These are phyloP conservation scores for Aspergillus sp. DNA, from an alignment of 2,329 filamentous ascomycete genomes.

Conservation along the genomic window DNA sequence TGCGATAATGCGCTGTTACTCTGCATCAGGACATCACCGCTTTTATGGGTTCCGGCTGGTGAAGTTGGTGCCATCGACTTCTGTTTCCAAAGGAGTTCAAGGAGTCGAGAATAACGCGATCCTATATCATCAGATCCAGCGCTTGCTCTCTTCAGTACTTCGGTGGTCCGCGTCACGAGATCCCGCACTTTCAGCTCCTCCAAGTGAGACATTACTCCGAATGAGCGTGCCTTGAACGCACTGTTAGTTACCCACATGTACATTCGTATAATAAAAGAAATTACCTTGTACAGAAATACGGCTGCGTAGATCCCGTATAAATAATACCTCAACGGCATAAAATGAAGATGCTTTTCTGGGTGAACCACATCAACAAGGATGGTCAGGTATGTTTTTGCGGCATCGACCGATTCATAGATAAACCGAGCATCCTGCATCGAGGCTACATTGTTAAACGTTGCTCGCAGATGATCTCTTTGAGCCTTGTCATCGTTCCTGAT, in stretches of 20 bases:
- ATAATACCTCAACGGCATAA: conserved; percentile 66
- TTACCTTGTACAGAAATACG: conserved; percentile 65
- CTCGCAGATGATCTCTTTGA: conserved; percentile 43
- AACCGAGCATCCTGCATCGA: conserved; percentile 65
- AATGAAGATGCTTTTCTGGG: conserved; percentile 60
- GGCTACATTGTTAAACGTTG: conserved; percentile 56
- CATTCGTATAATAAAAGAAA: background rate
- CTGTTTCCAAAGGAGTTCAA: conserved; percentile 62
- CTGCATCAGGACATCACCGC: conserved; percentile 35
- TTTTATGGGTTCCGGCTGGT: conserved; percentile 31
- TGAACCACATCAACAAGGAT: conserved; percentile 63
- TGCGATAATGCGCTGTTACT: conserved; percentile 30
- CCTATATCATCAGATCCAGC: conserved; percentile 61
- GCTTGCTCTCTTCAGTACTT: conserved; percentile 61
- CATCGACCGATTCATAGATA: conserved; percentile 66
- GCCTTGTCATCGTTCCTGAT: conserved; percentile 37
- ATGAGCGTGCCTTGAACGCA: conserved; percentile 53
- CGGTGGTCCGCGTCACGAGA: conserved; percentile 60
- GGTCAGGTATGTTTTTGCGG: conserved; percentile 62
- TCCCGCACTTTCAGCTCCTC: conserved; percentile 59
- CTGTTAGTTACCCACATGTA: background rate
- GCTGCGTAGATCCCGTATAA: conserved; percentile 65
- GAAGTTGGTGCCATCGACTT: conserved; percentile 32
- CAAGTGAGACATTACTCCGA: conserved; percentile 59
- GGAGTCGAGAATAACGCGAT: conserved; percentile 61